Base-by-base conservation (phyloP, 495 filamentous ascomycete species). In the Trichocladium uniseriatum region DNA sequence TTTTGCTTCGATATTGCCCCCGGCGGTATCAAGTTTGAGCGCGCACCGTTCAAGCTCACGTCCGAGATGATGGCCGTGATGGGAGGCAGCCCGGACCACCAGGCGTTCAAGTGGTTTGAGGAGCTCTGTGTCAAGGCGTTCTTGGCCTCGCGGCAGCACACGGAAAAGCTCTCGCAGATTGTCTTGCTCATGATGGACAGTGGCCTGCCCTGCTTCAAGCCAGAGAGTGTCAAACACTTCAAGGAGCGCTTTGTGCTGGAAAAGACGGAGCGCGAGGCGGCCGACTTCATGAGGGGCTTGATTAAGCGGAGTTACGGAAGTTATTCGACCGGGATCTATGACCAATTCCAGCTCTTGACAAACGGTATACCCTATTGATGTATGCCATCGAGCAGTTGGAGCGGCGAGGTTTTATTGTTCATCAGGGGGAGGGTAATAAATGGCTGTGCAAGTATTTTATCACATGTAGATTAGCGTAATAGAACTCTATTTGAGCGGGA, bases 1-100 rank as follows among this genome's bases (percentile, higher is more conserved):
- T 99, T 99, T 75, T 97, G 91, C 68, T 97, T 99, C 65, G 94
- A 99, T 62, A 96, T 99, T 60, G 94, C 89, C 1, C 94, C 94
- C 0, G 94, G 94, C 35, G 94, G 94, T 18, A 86, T 97, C 44
- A 87, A 85, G 45, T 99, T 99, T 60, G 94, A 99, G 70, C 84
- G 94, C 21, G 94, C 94, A 0, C 94, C 94, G 0, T 99, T 99
- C 79, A 99, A 99, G 68, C 78, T 99, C 43, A 97, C 94, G 0
- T 79, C 80, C 10, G 94, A 99, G 61, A 99, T 99, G 94, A 77
- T 99, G 34, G 84, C 89, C 14, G 94, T 99, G 48, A 99, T 99
- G 91, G 90, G 94, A 21, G 89, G 91, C 35, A 80, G 73, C 49
- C 84, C 81, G 0, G 80, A 79, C 21, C 86, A 91, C 16, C 94